Base-by-base conservation (phyloP, 805 yeast genomes). In the Lipomyces oligophaga region DNA sequence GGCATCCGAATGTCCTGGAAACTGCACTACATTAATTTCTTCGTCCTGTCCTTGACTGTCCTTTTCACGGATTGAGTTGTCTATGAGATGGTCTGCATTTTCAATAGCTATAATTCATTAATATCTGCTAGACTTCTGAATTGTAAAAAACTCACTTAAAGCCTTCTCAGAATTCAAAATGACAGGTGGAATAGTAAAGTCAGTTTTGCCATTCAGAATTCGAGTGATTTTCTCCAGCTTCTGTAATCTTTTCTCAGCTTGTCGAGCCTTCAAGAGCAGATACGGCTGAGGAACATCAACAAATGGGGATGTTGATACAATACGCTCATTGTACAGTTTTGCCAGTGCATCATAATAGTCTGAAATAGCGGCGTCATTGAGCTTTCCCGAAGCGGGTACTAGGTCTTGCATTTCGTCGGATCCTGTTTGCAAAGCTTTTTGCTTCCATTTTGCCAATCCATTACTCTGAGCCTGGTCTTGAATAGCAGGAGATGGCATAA, bases 261-360 rank as follows among this genome's bases (percentile, higher is more conserved):
- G 69, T 37, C 86, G 67, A 0, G 82, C 79, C 51, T 73, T 74
- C 27, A 65, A 62, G 35, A 85, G 66, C 8, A 83, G 70, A 42
- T 74, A 72, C 0, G 98, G 98, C 3, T 78, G 67, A 0, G 81
- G 78, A 59, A 85, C 84, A 16, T 75, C 71, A 0, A 89, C 89
- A 42, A 88, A 78, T 0, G 98, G 97, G 1, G 97, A 89, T 0
- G 86, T 76, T 2, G 95, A 85, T 22, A 90, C 66, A 3, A 79
- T 67, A 49, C 86, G 68, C n/a, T 68, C 68, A 15, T 70, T 62
- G 41, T 80, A 67, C 26, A 64, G 58, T 13, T 64, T 61, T 4
- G 72, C 52, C 52, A 59, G 34, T 5, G 63, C 60, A 38, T 65
- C 69, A 5, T 61, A 54, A 40, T 48, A 58, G 13, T 59, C 53